Evolutionary conservation across 2,329 filamentous ascomycete genomes (phyloP).

Genomic region (Coniochaeta sp.): DNA sequence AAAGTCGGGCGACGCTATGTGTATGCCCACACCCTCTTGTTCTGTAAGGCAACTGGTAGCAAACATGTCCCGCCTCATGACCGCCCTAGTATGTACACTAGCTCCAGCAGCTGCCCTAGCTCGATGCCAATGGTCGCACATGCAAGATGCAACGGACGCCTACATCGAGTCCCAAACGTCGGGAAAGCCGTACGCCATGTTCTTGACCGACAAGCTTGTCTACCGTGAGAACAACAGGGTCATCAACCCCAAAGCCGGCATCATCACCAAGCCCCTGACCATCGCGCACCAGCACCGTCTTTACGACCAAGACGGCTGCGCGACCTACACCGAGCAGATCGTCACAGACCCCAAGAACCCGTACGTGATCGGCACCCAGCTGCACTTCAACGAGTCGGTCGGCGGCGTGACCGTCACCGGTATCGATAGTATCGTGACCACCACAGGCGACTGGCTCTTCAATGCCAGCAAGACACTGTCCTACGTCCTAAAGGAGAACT

Average conservation of each 20-base stretch:
- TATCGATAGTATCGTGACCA: slow-evolving; percentile 23
- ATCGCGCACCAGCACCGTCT: slow-evolving; percentile 19
- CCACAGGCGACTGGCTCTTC: slow-evolving; percentile 24
- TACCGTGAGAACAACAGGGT: slow-evolving; percentile 11
- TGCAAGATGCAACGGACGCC: slow-evolving; percentile 5
- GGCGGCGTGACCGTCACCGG: slow-evolving; percentile 12
- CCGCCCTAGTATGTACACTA: not conserved
- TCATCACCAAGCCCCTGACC: slow-evolving; percentile 13
- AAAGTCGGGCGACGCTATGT: not conserved
- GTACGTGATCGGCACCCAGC: slow-evolving; percentile 22
- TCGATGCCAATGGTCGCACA: not conserved
- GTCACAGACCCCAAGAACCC: slow-evolving; percentile 18
- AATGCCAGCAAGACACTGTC: slow-evolving; percentile 21
- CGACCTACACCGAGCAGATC: slow-evolving; percentile 28
- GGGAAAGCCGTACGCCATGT: slow-evolving; percentile 5
- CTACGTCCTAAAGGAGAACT: slow-evolving; percentile 20
- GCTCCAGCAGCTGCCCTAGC: not conserved
- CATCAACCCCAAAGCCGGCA: not conserved
- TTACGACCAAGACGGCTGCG: slow-evolving; percentile 17
- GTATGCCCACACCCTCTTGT: not conserved
- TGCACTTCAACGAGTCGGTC: slow-evolving; percentile 15
- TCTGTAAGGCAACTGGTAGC: not conserved
- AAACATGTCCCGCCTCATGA: not conserved
- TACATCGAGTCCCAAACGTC: slow-evolving; percentile 8
- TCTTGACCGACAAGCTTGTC: not conserved